Conservation (phyloP, 768 basidiomycete species). For the Baorangia bicolor region DNA sequence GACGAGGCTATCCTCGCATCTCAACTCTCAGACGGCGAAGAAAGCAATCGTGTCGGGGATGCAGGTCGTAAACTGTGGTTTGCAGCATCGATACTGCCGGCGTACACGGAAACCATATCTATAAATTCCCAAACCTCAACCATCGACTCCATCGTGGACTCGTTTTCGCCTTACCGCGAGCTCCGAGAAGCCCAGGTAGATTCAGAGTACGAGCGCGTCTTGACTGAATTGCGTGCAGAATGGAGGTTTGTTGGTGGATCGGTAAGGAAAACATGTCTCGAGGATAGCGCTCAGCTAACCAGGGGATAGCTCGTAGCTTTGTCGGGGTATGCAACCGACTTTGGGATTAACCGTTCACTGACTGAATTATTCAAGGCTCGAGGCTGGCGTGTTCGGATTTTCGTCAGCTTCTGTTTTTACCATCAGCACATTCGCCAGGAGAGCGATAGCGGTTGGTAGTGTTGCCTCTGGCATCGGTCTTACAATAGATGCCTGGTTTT, state of each 20-base stretch:
- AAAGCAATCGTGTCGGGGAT: neutral
- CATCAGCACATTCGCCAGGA: constrained; percentile 45
- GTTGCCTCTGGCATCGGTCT: constrained; percentile 67
- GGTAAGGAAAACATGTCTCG: no score
- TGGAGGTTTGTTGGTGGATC: no score
- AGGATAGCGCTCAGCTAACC: no score
- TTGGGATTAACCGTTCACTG: no score
- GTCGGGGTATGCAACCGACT: constrained; percentile 46
- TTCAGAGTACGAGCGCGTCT: constrained; percentile 50
- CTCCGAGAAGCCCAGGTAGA: no score
- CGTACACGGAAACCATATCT: constrained; percentile 42
- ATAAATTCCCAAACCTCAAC: constrained; percentile 26
- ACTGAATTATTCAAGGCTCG: constrained; percentile 27
- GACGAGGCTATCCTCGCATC: constrained; percentile 15
- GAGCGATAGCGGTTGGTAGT: constrained; percentile 55
- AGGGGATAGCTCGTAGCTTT: constrained; percentile 62
- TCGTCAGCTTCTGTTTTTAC: constrained; percentile 49
- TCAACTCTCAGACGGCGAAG: no score
- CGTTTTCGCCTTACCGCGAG: constrained; percentile 57
- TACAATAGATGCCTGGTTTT: no score
- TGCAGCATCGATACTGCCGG: constrained; percentile 39
- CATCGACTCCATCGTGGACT: constrained; percentile 42
- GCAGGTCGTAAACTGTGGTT: no score
- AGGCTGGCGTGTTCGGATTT: constrained; percentile 64
- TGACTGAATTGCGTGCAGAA: constrained; percentile 50